phyloP scores from a whole-genome alignment of 2,329 filamentous ascomycete genomes.

The Cryphonectria radicalis region DNA sequence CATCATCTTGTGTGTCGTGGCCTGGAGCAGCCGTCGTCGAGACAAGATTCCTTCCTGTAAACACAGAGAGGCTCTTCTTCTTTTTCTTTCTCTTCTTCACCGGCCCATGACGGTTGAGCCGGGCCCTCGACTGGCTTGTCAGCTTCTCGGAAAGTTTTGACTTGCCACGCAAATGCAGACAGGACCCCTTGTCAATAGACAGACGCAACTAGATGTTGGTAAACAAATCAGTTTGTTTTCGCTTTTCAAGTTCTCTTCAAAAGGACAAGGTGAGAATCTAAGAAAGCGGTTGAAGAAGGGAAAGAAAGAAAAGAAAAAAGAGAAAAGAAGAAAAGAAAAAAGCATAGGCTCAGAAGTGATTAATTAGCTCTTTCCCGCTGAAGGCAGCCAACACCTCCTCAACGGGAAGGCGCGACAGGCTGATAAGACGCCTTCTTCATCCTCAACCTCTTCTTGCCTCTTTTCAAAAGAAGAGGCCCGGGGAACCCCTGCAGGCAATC shows the following conservation, averaged over 20 bases:
- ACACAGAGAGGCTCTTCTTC: constrained; percentile 5
- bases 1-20: not conserved
- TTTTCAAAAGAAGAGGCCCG: not conserved
- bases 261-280: not conserved
- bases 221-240: too few relatives aligned
- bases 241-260: too few relatives aligned
- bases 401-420: not conserved
- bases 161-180: constrained; percentile 11
- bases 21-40: not conserved
- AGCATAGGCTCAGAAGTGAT: too few relatives aligned
- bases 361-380: not conserved
- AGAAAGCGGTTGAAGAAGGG: not conserved
- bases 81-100: too few relatives aligned
- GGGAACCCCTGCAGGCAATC: not conserved
- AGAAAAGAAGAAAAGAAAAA: not conserved
- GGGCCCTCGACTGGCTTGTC: not conserved
- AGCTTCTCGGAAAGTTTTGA: constrained; percentile 1
- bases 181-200: too few relatives aligned
- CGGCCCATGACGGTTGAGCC: not conserved
- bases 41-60: constrained; percentile 2
- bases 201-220: too few relatives aligned
- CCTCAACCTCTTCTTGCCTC: not conserved
- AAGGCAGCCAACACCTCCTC: too few relatives aligned
- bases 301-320: not conserved
- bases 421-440: not conserved